phyloP scores from a whole-genome alignment of 2,329 filamentous ascomycete species.

The Phyllosticta citriasiana region DNA sequence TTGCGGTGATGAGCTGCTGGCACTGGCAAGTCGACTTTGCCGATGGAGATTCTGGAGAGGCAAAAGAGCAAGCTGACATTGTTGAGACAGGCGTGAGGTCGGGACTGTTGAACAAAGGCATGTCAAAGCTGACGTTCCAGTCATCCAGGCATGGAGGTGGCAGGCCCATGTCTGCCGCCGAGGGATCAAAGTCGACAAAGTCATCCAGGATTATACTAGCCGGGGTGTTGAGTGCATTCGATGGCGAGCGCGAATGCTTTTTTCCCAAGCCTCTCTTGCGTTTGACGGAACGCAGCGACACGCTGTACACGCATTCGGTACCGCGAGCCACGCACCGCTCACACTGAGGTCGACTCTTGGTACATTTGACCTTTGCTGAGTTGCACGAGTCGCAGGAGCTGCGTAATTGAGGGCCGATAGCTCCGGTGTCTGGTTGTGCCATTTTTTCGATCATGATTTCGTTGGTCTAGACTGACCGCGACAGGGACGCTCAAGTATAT shows the following conservation, averaged over 20 bases:
- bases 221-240: neutral
- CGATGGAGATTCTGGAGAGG: neutral
- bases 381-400: conserved; percentile 9
- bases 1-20: neutral
- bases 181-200: neutral
- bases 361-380: conserved; percentile 9
- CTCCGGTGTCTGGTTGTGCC: neutral
- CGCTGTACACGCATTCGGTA: conserved; percentile 8
- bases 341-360: conserved; percentile 4
- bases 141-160: neutral
- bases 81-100: neutral
- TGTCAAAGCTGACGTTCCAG: conserved; percentile 1
- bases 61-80: neutral
- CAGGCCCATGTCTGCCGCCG: neutral
- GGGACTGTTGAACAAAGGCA: neutral
- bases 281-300: conserved; percentile 8
- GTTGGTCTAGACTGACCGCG: neutral
- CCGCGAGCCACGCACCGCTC: conserved; percentile 1
- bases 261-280: neutral
- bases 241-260: neutral
- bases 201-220: neutral
- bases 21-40: neutral
- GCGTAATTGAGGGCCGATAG: neutral
- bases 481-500: neutral
- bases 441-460: neutral